These are phyloP conservation scores for Fusarium zealandicum DNA, from an alignment of 2,329 filamentous ascomycete species.

Conservation along the genomic window DNA sequence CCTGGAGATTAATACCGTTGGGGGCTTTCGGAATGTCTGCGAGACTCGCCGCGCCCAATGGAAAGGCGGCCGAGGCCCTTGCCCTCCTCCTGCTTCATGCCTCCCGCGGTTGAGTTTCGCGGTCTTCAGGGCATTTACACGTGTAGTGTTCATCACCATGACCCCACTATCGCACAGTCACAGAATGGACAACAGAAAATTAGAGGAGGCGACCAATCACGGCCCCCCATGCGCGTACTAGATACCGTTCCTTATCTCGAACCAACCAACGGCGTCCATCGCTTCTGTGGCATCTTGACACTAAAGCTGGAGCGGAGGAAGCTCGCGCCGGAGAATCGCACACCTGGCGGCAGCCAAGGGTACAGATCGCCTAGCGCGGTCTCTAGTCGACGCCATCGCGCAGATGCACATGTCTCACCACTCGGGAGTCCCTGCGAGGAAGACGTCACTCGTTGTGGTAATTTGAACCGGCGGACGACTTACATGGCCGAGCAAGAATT, in stretches of 20 bases:
- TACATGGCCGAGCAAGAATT: slow-evolving; percentile 14
- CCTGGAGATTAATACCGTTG: slow-evolving; percentile 12
- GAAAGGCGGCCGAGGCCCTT: slow-evolving; percentile 21
- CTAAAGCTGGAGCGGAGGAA: slow-evolving; percentile 42
- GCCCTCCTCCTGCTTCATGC: slow-evolving; percentile 11
- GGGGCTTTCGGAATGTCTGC: slow-evolving; percentile 20
- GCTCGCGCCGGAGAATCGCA: slow-evolving; percentile 35
- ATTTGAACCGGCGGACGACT: slow-evolving; percentile 27
- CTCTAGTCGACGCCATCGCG: slow-evolving; percentile 35
- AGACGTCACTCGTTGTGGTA: slow-evolving; percentile 42
- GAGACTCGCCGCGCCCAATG: slow-evolving; percentile 32
- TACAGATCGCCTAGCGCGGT: slow-evolving; percentile 35
- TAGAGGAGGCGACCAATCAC: slow-evolving; percentile 49
- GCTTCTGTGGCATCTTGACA: slow-evolving; percentile 18
- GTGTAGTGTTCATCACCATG: slow-evolving; percentile 28
- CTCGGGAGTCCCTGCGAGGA: slow-evolving; percentile 39
- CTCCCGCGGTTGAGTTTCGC: slow-evolving; percentile 10
- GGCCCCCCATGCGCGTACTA: slow-evolving; percentile 4
- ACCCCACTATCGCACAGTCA: slow-evolving; percentile 44
- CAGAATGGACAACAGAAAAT: slow-evolving; percentile 54
- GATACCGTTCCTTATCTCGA: slow-evolving; percentile 51
- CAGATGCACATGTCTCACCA: slow-evolving; percentile 40
- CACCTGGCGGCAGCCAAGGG: slow-evolving; percentile 32
- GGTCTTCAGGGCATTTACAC: slow-evolving; percentile 23
- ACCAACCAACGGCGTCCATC: slow-evolving; percentile 46